Base-by-base conservation (phyloP, 441 rosid species). In the Erodium trifolium region DNA sequence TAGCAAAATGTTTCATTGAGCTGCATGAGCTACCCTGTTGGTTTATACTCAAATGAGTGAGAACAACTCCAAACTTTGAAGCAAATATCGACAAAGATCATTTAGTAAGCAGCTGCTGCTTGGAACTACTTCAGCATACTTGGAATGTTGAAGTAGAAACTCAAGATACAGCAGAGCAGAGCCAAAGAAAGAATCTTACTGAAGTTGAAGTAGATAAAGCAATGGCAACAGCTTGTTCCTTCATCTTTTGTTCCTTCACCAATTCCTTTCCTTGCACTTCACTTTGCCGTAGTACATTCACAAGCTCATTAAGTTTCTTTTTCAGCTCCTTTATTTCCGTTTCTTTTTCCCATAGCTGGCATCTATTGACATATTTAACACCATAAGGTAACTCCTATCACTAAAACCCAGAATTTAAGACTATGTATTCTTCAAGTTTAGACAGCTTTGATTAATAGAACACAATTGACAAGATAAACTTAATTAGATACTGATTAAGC, bases 171-270 rank as follows among this genome's bases (percentile, higher is more conserved):
- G 65, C 65, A 60, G 14, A 43, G 43, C 43, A 4, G 43, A 37
- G 70, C 16, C 12, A 67, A 18, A 37, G 57, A 69, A 70, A 60
- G 63, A 66, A 51, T 70, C 78, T 45, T 69, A 87, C 93, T 66
- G 76, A 78, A 73, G 83, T 66, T 70, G 89, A 70, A 2, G 86
- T 71, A 64, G 88, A 82, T 68, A 86, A 49, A 14, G 89, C 83
- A 73, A 82, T 72, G 67, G 89, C 83, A 73, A 82, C 70, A 73
- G 85, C 82, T 75, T 86, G 87, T 71, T 84, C 93, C 68, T 82
- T 84, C 66, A 80, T 73, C 72, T 76, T 80, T 70, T 84, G 83
- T 75, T 84, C 88, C 78, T 78, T 81, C 70, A 86, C 75, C 39
- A 81, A 79, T 65, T 88, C 87, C 75, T 79, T 78, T 73, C 83